phyloP scores from a whole-genome alignment of 1,284 basidiomycete genomes.

The Paramarasmius palmivorus region DNA sequence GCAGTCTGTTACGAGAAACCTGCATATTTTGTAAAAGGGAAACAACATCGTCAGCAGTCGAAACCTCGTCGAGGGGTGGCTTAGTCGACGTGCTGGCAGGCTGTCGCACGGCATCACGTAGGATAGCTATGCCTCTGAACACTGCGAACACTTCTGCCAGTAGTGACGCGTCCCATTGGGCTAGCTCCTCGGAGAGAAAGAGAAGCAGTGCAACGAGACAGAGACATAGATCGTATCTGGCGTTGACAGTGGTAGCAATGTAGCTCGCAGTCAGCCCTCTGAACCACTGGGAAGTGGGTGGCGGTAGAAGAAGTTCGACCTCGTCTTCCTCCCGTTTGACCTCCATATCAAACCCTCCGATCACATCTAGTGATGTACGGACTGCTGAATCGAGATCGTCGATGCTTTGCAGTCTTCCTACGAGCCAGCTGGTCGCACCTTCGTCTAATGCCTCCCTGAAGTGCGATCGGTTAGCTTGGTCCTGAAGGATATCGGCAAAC shows the following conservation, averaged over 20 bases:
- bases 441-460: slow-evolving; percentile 60
- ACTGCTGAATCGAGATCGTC: slow-evolving; percentile 57
- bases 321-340: slow-evolving; percentile 77
- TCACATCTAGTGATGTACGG: slow-evolving; percentile 59
- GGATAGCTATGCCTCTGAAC: slow-evolving; percentile 72
- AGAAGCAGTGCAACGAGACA: slow-evolving; percentile 69
- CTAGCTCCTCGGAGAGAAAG: slow-evolving; percentile 63
- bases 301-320: slow-evolving; percentile 52
- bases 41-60: slow-evolving; percentile 62
- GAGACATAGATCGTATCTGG: slow-evolving; percentile 71
- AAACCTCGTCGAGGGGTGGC: slow-evolving; percentile 28
- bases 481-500: slow-evolving; percentile 70
- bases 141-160: slow-evolving; percentile 75
- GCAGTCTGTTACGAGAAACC: slow-evolving; percentile 52
- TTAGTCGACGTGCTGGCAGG: slow-evolving; percentile 49
- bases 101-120: slow-evolving; percentile 59
- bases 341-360: slow-evolving; percentile 67
- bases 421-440: slow-evolving; percentile 58
- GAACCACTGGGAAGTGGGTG: slow-evolving; percentile 58
- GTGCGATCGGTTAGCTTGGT: slow-evolving; percentile 54
- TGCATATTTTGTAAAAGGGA: slow-evolving; percentile 70
- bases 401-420: slow-evolving; percentile 55
- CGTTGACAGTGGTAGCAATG: slow-evolving; percentile 59
- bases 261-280: slow-evolving; percentile 64
- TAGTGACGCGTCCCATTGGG: slow-evolving; percentile 61